phyloP scores from a whole-genome alignment of 306 rosid genomes.

The Castanea sativa region DNA sequence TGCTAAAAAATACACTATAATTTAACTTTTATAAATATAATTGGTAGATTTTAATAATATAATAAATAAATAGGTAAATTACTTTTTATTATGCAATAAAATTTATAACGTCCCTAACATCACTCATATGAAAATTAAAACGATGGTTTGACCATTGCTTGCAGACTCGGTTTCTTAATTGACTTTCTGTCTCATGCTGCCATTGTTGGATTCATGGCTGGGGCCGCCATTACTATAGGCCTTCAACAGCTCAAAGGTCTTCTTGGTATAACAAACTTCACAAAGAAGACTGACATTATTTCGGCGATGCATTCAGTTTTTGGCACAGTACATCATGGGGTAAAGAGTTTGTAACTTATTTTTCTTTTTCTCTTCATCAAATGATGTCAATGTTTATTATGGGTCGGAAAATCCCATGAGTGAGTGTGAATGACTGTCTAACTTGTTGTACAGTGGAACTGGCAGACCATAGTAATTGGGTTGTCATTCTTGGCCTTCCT shows the following conservation, averaged over 20 bases:
- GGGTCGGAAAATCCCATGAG: background rate
- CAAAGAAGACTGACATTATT: conserved; percentile 76
- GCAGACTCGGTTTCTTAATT: conserved; percentile 85
- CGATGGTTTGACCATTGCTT: background rate
- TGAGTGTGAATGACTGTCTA: background rate
- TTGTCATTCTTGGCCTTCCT: conserved; percentile 61
- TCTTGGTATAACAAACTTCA: conserved; percentile 54
- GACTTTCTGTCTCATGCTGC: conserved; percentile 92
- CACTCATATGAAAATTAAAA: no score
- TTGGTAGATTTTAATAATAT: no score
- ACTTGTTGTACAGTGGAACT: conserved; percentile 70
- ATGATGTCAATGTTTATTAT: no score
- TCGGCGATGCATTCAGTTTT: conserved; percentile 69
- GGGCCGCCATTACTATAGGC: conserved; percentile 85
- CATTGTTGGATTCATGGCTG: conserved; percentile 90
- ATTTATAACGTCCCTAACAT: no score
- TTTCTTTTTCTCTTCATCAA: background rate
- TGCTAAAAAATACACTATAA: no score
- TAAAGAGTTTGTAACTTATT: conserved; percentile 3
- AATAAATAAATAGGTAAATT: no score
- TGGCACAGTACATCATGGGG: conserved; percentile 60
- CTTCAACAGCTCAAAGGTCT: conserved; percentile 91
- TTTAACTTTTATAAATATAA: no score
- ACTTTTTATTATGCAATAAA: no score
- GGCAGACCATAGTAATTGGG: conserved; percentile 74